Evolutionary conservation across 2,329 filamentous ascomycete genomes (phyloP).

Genomic region (Xylariaceae sp.): DNA sequence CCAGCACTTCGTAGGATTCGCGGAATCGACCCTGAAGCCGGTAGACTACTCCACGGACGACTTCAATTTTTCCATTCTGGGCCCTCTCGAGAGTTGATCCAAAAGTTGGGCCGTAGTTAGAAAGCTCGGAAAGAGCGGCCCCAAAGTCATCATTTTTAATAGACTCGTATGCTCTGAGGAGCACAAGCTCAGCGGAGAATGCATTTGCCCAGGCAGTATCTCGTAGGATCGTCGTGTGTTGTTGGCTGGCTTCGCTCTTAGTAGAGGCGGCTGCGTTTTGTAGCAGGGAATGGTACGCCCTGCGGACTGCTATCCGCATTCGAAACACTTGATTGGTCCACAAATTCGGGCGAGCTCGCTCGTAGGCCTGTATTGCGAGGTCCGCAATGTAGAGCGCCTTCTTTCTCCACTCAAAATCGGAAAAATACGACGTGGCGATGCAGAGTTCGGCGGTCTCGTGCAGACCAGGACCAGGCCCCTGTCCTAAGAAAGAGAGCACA

Average conservation of each 20-base stretch:
- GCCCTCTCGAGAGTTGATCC: too few relatives aligned
- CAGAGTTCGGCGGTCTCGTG: slow-evolving; percentile 1
- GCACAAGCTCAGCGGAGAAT: not conserved
- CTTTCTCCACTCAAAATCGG: not conserved
- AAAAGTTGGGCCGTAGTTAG: too few relatives aligned
- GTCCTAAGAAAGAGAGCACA: not conserved
- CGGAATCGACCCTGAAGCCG: not conserved
- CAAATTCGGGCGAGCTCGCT: not conserved
- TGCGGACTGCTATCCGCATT: not conserved
- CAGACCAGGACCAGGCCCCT: not conserved
- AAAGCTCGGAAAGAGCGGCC: too few relatives aligned
- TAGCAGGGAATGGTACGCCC: not conserved
- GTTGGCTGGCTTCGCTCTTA: too few relatives aligned
- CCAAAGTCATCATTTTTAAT: not conserved
- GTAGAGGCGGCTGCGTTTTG: not conserved
- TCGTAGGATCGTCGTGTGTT: not conserved
- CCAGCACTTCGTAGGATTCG: not conserved
- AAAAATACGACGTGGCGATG: slow-evolving; percentile 5
- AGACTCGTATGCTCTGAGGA: not conserved
- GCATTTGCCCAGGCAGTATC: slow-evolving; percentile 1
- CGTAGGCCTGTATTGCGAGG: not conserved
- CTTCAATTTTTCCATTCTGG: too few relatives aligned
- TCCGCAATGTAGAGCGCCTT: not conserved
- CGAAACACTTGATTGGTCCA: not conserved
- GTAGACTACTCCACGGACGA: not conserved